Base-by-base conservation (phyloP, 768 basidiomycete species). In the Hypholoma sublateritium region DNA sequence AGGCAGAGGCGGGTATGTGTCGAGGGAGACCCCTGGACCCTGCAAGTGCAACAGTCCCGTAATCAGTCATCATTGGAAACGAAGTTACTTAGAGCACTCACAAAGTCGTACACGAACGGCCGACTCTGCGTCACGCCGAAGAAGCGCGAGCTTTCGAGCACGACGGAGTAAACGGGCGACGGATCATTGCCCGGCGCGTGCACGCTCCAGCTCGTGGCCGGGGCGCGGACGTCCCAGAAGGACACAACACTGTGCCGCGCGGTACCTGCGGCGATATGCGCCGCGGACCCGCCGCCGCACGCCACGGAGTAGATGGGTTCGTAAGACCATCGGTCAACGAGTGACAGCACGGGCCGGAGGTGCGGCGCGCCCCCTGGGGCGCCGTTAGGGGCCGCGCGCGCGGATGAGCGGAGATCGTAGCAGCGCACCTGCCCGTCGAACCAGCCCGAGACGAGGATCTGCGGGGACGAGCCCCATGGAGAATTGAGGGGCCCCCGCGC, bases 41-140 rank as follows among this genome's bases (percentile, higher is more conserved):
- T 32, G 19, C 52, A 47, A 17, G n/a, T 25, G 43, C 35, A 45
- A 44, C 13, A 54, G 16, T 16, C 45, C 36, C 41, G 35, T 46
- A 52, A 56, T 55, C 43, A 51, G 19, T 44, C 28, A 41, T 28
- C 21, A 25, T 21, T 5, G 24, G 17, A 32, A 55, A 12, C 5
- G 14, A 53, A 16, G 48, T 48, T 14, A 55, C 28, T 32, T 49
- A 24, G 11, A 32, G 13, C 13, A 73, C 77, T 69, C 62, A 80
- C 81, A 65, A 94, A 93, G 69, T 93, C 91, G 51, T 86, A 84
- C 12, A 91, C 84, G 66, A 91, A 93, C 5, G 88, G 82, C 43
- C 91, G 73, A 60, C 83, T 85, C 66, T 93, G 85, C 8, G 89
- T 92, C 3, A 77, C 89, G 11, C 90, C 92, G 61, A 88, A 93